Base-by-base conservation (phyloP, 176 grass and related monocot genomes). In the Neostapfia colusana region DNA sequence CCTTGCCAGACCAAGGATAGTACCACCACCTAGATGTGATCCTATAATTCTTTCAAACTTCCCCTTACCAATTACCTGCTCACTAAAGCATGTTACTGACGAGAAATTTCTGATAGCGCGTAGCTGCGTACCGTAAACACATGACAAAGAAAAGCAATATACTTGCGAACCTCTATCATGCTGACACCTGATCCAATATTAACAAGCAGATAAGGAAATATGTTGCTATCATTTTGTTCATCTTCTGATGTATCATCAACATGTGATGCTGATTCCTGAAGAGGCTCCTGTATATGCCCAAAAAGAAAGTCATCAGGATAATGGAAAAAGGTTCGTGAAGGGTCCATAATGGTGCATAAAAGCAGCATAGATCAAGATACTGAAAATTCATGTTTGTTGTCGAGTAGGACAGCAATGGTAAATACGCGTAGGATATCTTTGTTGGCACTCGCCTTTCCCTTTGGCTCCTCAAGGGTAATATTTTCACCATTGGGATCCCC, bases 181-280 rank as follows among this genome's bases (percentile, higher is more conserved):
- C 95, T 98, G 72, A 98, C 91, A 82, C 95, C 95, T n/a, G 95
- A 98, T 26, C 95, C 95, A 65, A 98, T 93, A 92, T 98, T 98
- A 81, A 98, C 95, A 78, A 98, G 95, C 5, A 98, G 89, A 80
- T 94, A 98, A 45, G 95, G 95, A 83, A 98, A 98, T 85, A 98
- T 98, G 69, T 90, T 98, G 55, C 75, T 58, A 37, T 98, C 91
- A 36, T 78, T 89, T 73, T 93, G 82, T 59, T 98, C 91, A 71
- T 79, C 69, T 37, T 36, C 31, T 63, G 88, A 62, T 57, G 71
- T 86, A 63, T 38, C 86, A 88, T 93, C 91, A 85, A 70, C 31
- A 85, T 71, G 70, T 71, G 37, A 55, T 36, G 49, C 88, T 77
- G 84, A 38, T 31, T 98, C 89, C 0, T 83, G 79, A 55, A 41